Base-by-base conservation (phyloP, 1,139 yeast genomes). In the Kazachstania sp. region DNA sequence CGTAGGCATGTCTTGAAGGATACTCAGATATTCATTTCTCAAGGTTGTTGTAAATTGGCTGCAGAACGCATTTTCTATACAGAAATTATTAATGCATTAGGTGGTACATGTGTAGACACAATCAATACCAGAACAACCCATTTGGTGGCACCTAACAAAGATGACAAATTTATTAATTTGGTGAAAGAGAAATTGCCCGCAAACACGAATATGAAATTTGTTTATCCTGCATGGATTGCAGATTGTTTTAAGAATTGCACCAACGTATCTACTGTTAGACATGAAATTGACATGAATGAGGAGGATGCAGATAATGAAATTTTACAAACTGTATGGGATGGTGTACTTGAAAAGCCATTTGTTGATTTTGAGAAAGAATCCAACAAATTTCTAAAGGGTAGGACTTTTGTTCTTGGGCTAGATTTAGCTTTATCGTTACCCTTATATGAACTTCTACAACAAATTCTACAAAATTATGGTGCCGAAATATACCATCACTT, bases 101-200 rank as follows among this genome's bases (percentile, higher is more conserved):
- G 97, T 0, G 97, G 96, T 1, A 78, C 75, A 95, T 0, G 97
- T 59, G 68, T 79, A 47, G 83, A 81, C 48, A 72, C 74, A n/a
- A 65, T 88, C 34, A 79, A 86, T 9, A 74, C 75, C 46, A 75
- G 75, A 52, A 85, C 95, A 1, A 86, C 97, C 0, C 97, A 90
- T 69, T 71, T 87, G 44, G 70, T 90, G 15, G 77, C 95, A 9
- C 78, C 77, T 54, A 28, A 26, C 40, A 61, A 74, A 28, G 67
- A 75, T 32, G 82, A 83, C 52, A 81, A 67, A 28, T 64, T 70
- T 23, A 63, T 67, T 32, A 54, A 64, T 35, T 71, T 72, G 1
- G 68, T 73, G 1, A 70, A 51, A 16, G 51, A 50, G 15, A 45
- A 68, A 18, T 63, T 68, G 19, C 67, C 69, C 20, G 67, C 64